Evolutionary conservation across 495 filamentous ascomycete genomes (phyloP), one percentile per base, ranked within the genome.

Genomic region (Saxophila tyrrhenica): DNA sequence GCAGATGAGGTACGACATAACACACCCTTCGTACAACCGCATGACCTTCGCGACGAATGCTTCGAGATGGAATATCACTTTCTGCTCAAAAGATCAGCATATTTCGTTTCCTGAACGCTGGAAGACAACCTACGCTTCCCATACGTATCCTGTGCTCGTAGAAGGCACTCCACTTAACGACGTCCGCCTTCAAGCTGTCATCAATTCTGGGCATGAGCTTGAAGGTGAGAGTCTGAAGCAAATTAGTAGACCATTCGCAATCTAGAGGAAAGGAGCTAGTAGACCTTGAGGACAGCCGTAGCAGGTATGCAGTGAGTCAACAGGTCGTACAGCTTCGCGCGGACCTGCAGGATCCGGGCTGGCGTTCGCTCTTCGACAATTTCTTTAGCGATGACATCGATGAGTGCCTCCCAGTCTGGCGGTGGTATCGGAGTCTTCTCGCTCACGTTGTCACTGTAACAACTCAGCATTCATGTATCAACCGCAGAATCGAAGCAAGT

Each of bases 1-100:
- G n/a, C 19, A 57, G 35, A 22, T 17, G 48, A 11, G 16, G 25
- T 21, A 17, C 16, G 25, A 41, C 2, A 44, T 20, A 17, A 59
- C 73, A 49, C 64, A 83, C 79, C 79, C 79, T 74, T 98, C 92
- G 51, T 91, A 78, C 50, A 98, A 83, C 59, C 91, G 79, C 89
- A 98, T 96, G 66, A 95, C 91, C 72, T 95, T 95, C 25, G 94
- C 91, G 32, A 98, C 91, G 70, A 97, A 98, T 21, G 92, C 92
- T 72, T 98, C 92, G 0, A 98, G 77, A 61, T 98, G 92, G 68
- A 98, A 98, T 45, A 98, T 96, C 22, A 90, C 83, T 78, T 98
- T 98, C 75, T 83, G 48, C n/a, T 11, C 13, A 20, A 8, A 1
- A 16, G 15, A 42, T 51, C 29, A 51, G 49, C n/a, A n/a, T n/a